Evolutionary conservation across 441 rosid genomes (phyloP).

Genomic region (Gossypium laxum): DNA sequence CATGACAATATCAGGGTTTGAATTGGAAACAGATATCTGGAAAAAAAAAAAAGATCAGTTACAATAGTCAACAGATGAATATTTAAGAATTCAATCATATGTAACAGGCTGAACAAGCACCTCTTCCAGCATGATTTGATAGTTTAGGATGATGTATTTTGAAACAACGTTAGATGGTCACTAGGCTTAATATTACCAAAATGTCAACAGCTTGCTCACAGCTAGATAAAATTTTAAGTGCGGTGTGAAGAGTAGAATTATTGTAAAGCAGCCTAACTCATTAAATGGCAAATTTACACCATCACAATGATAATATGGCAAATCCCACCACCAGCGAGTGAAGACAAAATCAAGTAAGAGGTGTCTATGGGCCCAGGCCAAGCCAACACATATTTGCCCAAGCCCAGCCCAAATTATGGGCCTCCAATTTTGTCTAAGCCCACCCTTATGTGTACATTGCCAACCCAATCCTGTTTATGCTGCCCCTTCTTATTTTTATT

Average conservation of each 20-base stretch:
- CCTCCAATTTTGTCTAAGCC: background rate
- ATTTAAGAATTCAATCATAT: background rate
- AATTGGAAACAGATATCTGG: constrained; percentile 86
- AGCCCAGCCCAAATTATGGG: background rate
- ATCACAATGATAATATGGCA: background rate
- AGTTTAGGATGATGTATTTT: background rate
- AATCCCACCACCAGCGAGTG: background rate
- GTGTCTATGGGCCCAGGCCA: background rate
- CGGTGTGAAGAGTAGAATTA: background rate
- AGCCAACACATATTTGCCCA: background rate
- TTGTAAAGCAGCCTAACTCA: background rate
- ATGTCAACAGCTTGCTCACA: background rate
- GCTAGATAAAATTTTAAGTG: background rate
- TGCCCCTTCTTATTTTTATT: background rate
- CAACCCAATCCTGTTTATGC: background rate
- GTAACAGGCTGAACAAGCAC: constrained; percentile 5
- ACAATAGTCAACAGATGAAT: background rate
- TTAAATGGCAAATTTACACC: constrained; percentile 2
- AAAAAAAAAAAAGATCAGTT: constrained; percentile 11
- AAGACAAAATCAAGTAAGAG: background rate
- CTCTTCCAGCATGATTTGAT: background rate
- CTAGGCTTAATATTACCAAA: background rate
- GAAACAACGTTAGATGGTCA: background rate
- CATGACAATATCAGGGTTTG: constrained; percentile 95
- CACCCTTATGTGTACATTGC: background rate